phyloP scores from a whole-genome alignment of 306 rosid species.

The Castanopsis chinensis region DNA sequence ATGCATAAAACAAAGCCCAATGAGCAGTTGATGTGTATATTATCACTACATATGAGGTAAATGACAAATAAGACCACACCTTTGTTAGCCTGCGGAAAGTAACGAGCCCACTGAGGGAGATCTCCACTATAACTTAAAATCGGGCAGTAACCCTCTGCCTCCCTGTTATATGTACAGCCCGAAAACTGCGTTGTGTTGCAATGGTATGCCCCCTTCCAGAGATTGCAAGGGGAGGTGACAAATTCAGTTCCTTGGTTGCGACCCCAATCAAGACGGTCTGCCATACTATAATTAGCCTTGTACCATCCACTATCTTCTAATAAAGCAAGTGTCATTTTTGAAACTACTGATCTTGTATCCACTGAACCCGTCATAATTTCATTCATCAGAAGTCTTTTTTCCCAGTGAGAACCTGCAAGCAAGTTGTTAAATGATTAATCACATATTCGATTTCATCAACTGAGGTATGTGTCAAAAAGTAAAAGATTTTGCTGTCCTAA shows the following conservation, averaged over 20 bases:
- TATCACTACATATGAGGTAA: slow-evolving; percentile 10
- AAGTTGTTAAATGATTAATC: slow-evolving; percentile 10
- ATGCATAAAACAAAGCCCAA: neutral
- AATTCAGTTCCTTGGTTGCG: slow-evolving; percentile 91
- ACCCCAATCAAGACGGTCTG: slow-evolving; percentile 98
- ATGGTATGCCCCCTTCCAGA: slow-evolving; percentile 96
- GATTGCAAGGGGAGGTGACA: slow-evolving; percentile 84
- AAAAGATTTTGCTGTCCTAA: neutral
- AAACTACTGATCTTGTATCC: slow-evolving; percentile 96
- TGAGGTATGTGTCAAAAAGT: neutral
- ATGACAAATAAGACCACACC: slow-evolving; percentile 41
- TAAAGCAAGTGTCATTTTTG: slow-evolving; percentile 95
- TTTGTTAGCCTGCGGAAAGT: slow-evolving; percentile 88
- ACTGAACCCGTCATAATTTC: slow-evolving; percentile 99
- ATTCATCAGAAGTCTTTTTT: slow-evolving; percentile 95
- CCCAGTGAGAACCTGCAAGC: slow-evolving; percentile 92
- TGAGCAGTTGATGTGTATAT: neutral
- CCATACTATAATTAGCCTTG: slow-evolving; percentile 96
- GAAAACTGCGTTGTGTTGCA: slow-evolving; percentile 92
- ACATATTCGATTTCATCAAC: neutral
- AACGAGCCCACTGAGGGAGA: slow-evolving; percentile 94
- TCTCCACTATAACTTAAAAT: slow-evolving; percentile 83
- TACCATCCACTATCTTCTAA: slow-evolving; percentile 99
- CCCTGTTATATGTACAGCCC: slow-evolving; percentile 96
- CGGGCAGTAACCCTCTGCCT: slow-evolving; percentile 99